phyloP scores from a whole-genome alignment of 2,329 filamentous ascomycete genomes.

The Pyrenochaeta sp. region DNA sequence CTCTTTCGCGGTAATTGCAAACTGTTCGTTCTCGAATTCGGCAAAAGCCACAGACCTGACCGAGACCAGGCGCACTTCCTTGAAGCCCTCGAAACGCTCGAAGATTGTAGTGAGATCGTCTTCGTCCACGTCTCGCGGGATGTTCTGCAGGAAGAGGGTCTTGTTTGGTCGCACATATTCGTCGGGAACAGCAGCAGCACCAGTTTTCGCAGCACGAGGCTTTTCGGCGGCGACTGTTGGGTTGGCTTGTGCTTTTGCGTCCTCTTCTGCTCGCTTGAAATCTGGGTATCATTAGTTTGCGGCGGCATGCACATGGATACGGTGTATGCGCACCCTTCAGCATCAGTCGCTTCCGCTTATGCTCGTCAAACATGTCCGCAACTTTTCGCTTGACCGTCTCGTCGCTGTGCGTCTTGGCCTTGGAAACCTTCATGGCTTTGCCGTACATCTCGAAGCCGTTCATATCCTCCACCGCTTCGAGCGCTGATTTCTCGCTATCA shows the following conservation, averaged over 20 bases:
- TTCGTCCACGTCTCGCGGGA: constrained; percentile 86
- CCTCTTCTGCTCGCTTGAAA: constrained; percentile 82
- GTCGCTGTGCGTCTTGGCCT: constrained; percentile 85
- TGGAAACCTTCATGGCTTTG: constrained; percentile 85
- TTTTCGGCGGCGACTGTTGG: constrained; percentile 62
- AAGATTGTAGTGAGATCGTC: constrained; percentile 84
- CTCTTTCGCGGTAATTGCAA: constrained; percentile 93
- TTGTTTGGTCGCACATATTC: constrained; percentile 98
- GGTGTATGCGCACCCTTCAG: constrained; percentile 77
- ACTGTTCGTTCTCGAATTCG: constrained; percentile 90
- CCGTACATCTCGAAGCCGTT: constrained; percentile 94
- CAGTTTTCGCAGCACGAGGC: constrained; percentile 71
- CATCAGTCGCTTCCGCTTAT: constrained; percentile 83
- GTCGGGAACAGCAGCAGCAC: constrained; percentile 85
- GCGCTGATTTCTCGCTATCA: constrained; percentile 79
- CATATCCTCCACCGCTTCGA: constrained; percentile 83
- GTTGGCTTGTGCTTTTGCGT: constrained; percentile 78
- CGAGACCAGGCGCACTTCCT: constrained; percentile 88
- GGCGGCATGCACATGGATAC: background rate
- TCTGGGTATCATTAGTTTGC: constrained; percentile 55
- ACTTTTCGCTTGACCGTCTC: constrained; percentile 80
- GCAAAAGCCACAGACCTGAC: constrained; percentile 93
- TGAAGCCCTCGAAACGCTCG: constrained; percentile 89
- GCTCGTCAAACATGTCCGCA: constrained; percentile 84
- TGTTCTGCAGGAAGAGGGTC: constrained; percentile 90